Base-by-base conservation (phyloP, 768 basidiomycete genomes). In the Russula abietina region DNA sequence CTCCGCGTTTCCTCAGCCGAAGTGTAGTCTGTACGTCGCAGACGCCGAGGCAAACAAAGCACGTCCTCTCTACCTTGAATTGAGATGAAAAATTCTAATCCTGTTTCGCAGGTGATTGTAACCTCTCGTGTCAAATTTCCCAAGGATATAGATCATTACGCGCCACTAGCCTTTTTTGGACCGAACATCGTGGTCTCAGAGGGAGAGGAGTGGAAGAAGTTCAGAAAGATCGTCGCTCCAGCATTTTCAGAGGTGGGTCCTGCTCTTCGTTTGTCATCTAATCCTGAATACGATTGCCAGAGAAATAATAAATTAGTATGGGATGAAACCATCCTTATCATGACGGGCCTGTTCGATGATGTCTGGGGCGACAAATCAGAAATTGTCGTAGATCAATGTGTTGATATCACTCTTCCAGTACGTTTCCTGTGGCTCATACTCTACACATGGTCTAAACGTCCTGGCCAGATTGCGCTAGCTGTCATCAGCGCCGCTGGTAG, bases 131-230 rank as follows among this genome's bases (percentile, higher is more conserved):
- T 77, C 11, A 78, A 79, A 17, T 87, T 85, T 66, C 81, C 83
- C 0, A 88, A 88, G 66, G 80, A 82, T 10, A 67, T 81, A 0
- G 65, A 77, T 5, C 69, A 74, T 28, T 87, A 87, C 65, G 64
- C 52, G 2, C 63, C 75, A 16, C 71, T 88, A 19, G 60, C 71
- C 0, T 75, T 83, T 57, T 88, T 80, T 67, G 86, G 87, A 6
- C 68, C 70, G 7, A 89, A 88, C 64, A 83, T 88, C 50, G 78
- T 88, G 24, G 79, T 78, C 2, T 81, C 83, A 0, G 86, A 88
- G 66, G 82, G 81, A 26, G 80, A 83, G 4, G 77, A 82, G 62
- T 88, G 86, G 86, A 85, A 85, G 70, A 79, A 80, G 32, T 85
- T 84, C 65, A 73, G 85, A 50, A 84, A 82, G 69, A 79, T 88